Conservation (phyloP, 2,329 filamentous ascomycete species). For the Pestalotiopsis sp. region DNA sequence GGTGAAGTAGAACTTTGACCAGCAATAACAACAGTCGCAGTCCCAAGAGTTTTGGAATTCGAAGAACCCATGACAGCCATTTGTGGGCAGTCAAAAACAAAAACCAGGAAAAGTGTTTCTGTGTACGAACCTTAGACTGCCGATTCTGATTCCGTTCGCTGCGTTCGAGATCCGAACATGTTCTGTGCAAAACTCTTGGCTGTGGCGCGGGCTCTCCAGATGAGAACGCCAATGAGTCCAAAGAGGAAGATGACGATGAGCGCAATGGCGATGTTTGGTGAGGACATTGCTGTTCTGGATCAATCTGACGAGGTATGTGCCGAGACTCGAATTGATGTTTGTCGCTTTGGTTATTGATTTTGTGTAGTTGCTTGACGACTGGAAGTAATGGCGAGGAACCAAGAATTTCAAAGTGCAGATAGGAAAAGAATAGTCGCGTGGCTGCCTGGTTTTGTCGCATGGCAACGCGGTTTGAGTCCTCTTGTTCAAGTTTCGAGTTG, state of each 20-base stretch:
- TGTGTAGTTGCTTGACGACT: background rate
- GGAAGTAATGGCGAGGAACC: too few species aligned
- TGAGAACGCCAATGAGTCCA: slow-evolving; percentile 18
- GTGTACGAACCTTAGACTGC: slow-evolving; percentile 18
- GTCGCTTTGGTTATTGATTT: background rate
- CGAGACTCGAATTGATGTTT: background rate
- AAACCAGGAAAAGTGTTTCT: background rate
- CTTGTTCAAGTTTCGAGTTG: too few species aligned
- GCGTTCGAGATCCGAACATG: slow-evolving; percentile 6
- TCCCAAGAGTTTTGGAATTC: too few species aligned
- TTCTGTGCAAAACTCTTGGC: slow-evolving; percentile 26
- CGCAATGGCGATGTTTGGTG: slow-evolving; percentile 28
- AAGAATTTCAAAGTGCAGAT: too few species aligned
- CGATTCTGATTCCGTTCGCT: slow-evolving; percentile 2
- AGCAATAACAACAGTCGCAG: too few species aligned
- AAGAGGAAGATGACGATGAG: slow-evolving; percentile 31
- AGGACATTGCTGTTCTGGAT: slow-evolving; percentile 11
- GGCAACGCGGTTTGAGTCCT: too few species aligned
- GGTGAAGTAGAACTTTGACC: too few species aligned
- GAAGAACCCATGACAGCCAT: too few species aligned
- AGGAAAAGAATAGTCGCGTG: too few species aligned
- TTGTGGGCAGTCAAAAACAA: background rate
- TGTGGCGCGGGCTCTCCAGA: slow-evolving; percentile 26
- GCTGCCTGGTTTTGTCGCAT: too few species aligned
- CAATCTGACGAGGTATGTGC: background rate